Evolutionary conservation across 2,329 filamentous ascomycete species (phyloP).

Genomic region (Phoma sp.): DNA sequence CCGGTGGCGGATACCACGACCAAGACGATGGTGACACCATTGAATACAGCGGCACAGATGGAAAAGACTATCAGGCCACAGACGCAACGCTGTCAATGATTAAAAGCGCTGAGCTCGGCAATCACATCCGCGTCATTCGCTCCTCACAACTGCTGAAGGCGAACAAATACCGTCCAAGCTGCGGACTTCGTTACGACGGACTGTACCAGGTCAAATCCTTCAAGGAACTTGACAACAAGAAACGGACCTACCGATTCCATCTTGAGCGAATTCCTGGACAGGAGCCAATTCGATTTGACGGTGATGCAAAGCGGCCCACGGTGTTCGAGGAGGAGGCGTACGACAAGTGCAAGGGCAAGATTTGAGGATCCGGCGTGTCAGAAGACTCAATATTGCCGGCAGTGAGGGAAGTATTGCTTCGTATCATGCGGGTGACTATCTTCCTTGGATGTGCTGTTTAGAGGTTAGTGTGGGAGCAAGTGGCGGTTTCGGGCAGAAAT

Average conservation of each 20-base stretch:
- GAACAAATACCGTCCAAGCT: slow-evolving; percentile 53
- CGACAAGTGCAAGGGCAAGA: slow-evolving; percentile 24
- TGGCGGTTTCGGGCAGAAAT: not conserved
- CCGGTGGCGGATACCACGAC: slow-evolving; percentile 56
- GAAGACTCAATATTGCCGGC: not conserved
- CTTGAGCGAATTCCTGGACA: slow-evolving; percentile 54
- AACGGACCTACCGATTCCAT: slow-evolving; percentile 57
- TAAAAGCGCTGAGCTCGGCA: slow-evolving; percentile 41
- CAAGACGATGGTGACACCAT: slow-evolving; percentile 58
- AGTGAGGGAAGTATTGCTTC: not conserved
- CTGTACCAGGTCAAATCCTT: slow-evolving; percentile 57
- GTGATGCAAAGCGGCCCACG: slow-evolving; percentile 52
- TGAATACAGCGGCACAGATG: slow-evolving; percentile 60
- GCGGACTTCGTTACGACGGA: slow-evolving; percentile 65
- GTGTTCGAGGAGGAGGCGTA: slow-evolving; percentile 36
- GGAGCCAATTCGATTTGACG: slow-evolving; percentile 54
- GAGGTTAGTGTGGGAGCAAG: not conserved
- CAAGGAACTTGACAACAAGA: slow-evolving; percentile 49
- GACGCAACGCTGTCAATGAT: slow-evolving; percentile 54
- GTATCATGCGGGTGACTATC: not conserved
- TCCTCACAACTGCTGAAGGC: slow-evolving; percentile 47
- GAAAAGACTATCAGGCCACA: slow-evolving; percentile 37
- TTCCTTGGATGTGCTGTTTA: not conserved
- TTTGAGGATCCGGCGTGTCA: not conserved
- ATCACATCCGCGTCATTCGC: slow-evolving; percentile 60